Conservation (phyloP, 495 filamentous ascomycete genomes). For the Aspergillus cavernicola region DNA sequence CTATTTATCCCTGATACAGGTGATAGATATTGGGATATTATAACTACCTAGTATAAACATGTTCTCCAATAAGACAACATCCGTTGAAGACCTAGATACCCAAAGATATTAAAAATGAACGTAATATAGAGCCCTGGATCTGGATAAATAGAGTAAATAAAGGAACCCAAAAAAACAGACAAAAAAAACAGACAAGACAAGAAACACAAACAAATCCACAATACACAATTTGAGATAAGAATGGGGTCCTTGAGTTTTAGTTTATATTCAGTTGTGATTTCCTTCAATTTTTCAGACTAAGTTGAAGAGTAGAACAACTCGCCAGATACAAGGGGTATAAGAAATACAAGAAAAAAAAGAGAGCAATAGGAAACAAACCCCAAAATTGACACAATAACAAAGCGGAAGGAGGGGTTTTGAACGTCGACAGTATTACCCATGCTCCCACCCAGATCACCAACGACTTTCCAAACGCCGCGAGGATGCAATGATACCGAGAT, state of each 20-base stretch:
- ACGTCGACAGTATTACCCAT: not conserved
- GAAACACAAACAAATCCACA: no score
- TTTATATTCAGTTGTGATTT: not conserved
- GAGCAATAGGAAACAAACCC: constrained; percentile 1
- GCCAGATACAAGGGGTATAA: constrained; percentile 22
- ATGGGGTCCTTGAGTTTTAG: not conserved
- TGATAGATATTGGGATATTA: no score
- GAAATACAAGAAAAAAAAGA: not conserved
- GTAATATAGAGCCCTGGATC: no score
- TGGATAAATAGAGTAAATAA: no score
- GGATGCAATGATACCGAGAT: constrained; percentile 14
- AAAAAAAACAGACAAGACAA: constrained; percentile 1
- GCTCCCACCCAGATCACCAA: not conserved
- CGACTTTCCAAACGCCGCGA: constrained; percentile 18
- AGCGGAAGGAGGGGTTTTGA: not conserved
- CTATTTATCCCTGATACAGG: no score
- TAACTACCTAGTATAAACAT: no score
- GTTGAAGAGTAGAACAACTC: constrained; percentile 3
- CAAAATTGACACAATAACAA: not conserved
- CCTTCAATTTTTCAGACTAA: not conserved
- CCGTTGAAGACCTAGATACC: no score
- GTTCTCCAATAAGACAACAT: no score
- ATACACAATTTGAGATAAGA: no score
- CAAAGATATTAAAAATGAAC: no score
- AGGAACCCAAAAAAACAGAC: no score